A percentile compares a stretch with the other conserved stretches of the same genome.
Evolutionary conservation across 2,329 filamentous ascomycete genomes (phyloP).

Genomic region (Nothophoma quercina): DNA sequence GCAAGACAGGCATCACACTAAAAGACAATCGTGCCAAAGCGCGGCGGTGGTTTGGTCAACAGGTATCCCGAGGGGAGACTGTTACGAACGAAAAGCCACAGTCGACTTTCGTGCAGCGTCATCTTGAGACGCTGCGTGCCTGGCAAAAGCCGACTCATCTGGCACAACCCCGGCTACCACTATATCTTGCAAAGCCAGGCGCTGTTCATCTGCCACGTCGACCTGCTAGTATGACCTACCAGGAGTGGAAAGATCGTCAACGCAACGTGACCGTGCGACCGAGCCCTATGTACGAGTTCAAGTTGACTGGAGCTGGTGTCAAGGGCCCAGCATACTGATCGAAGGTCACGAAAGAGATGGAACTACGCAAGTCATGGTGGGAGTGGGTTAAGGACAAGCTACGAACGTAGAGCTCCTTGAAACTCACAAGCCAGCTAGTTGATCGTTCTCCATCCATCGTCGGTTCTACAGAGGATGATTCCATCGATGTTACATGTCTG

Average conservation of each 20-base stretch:
- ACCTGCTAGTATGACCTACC: neutral
- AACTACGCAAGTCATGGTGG: constrained; percentile 9
- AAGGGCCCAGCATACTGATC: constrained; percentile 6
- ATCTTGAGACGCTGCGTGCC: constrained; percentile 11
- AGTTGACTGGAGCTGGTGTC: neutral
- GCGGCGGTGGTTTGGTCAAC: neutral
- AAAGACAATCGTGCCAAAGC: neutral
- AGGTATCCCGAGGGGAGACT: neutral
- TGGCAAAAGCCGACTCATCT: constrained; percentile 13
- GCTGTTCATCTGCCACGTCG: neutral
- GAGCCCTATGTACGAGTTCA: neutral
- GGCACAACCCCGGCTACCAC: neutral
- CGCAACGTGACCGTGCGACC: neutral
- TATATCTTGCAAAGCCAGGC: neutral
- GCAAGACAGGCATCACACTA: neutral
- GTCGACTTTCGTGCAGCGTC: constrained; percentile 4
- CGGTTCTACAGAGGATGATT: no score
- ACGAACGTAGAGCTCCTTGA: neutral
- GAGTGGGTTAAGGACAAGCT: constrained; percentile 1
- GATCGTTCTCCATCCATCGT: neutral
- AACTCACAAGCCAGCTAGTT: neutral
- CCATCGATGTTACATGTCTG: neutral
- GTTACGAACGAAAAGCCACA: neutral
- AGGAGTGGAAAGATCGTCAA: neutral
- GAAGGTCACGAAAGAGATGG: constrained; percentile 6